Evolutionary conservation across 176 grass and related monocot species (phyloP).

Genomic region (Hyparrhenia diplandra): DNA sequence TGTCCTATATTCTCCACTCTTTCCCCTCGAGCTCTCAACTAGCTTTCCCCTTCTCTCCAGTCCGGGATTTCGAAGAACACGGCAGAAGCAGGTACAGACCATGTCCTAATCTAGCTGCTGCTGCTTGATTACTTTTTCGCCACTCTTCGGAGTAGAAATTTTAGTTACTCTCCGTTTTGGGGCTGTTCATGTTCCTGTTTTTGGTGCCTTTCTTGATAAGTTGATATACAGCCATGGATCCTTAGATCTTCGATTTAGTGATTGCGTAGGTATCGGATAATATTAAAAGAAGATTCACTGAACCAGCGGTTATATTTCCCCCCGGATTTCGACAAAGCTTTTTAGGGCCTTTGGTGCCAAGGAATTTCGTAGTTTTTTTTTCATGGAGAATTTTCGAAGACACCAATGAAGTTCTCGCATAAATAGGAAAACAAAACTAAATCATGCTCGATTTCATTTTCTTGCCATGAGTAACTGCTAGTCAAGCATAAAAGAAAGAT

Average conservation of each 20-base stretch:
- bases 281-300: background rate
- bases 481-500: background rate
- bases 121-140: background rate
- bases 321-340: background rate
- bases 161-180: background rate
- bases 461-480: background rate
- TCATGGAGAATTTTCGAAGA: background rate
- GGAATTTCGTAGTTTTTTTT: background rate
- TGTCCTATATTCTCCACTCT: slow-evolving; percentile 24
- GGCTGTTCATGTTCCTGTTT: background rate
- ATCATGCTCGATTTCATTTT: background rate
- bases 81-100: slow-evolving; percentile 13
- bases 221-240: background rate
- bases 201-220: background rate
- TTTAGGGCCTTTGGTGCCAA: background rate
- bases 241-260: background rate
- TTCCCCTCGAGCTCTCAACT: slow-evolving; percentile 7
- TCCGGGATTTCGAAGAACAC: background rate
- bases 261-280: background rate
- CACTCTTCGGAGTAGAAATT: background rate
- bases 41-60: background rate
- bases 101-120: background rate
- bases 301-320: background rate
- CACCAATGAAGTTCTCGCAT: background rate
- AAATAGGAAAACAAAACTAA: background rate